Evolutionary conservation across 345 rosid species (phyloP), one percentile per base, ranked within the genome.

Genomic region (Brassica nigra): DNA sequence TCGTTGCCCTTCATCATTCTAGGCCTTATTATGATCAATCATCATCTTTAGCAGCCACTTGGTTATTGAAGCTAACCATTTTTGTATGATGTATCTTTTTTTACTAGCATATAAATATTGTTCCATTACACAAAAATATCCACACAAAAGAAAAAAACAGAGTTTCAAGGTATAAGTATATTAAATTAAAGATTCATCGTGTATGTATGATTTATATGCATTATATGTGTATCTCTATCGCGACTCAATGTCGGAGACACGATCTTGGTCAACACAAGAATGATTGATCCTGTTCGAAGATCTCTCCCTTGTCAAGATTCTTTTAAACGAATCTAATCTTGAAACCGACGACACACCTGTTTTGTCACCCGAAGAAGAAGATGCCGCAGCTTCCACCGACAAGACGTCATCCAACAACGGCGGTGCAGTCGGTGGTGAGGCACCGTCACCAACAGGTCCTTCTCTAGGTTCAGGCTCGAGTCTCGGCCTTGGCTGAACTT

Each of bases 401-500:
- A 83, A 62, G 15, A 37, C 70, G 14, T 69, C 75, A 44, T 69
- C 79, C 61, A 80, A 52, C 31, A 84, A 34, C 0, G 86, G 83
- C 1, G 67, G 66, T 0, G 83, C 89, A 1, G 85, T 78, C 1
- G 89, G 82, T 47, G 84, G 72, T 1, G 44, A 70, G 34, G 37
- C 74, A 39, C 37, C 55, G 44, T 57, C 68, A 0, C 80, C 76
- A 9, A 80, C 74, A 64, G 83, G 88, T 36, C 86, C 79, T 27
- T 85, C 84, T 77, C 85, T 86, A 1, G 91, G 90, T 78, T 74
- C 86, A 70, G 87, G 90, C 74, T 64, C 84, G 66, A 88, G 77
- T 78, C 76, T 58, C 12, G 65, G 83, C 18, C 79, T 74, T 5
- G 97, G 98, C 86, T 84, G 84, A 31, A 85, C 98, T 83, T 88